Percentiles rank a stretch among this genome's conserved stretches.
phyloP scores from a whole-genome alignment of 345 rosid genomes.

The Euphorbia lathyris region DNA sequence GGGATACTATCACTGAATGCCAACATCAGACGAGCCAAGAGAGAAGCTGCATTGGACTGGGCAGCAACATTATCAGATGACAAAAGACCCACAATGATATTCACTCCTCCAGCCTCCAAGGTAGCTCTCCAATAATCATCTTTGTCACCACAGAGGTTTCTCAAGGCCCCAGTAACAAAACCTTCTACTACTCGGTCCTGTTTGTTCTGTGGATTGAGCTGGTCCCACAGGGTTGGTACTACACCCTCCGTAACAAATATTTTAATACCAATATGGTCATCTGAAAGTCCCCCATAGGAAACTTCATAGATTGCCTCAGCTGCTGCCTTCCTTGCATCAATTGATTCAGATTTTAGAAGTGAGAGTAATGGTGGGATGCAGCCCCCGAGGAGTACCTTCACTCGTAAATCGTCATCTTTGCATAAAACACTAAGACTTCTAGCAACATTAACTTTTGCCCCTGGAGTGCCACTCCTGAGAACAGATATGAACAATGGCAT shows the following conservation, averaged over 20 bases:
- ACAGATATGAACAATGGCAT: conserved; percentile 83
- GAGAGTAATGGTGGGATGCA: conserved; percentile 84
- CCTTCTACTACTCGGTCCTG: conserved; percentile 81
- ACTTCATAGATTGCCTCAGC: conserved; percentile 83
- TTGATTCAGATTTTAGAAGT: conserved; percentile 66
- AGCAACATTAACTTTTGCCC: conserved; percentile 75
- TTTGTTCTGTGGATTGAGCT: conserved; percentile 50
- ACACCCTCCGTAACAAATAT: conserved; percentile 88
- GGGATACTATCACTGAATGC: conserved; percentile 59
- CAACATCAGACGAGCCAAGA: conserved; percentile 70
- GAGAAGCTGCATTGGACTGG: conserved; percentile 87
- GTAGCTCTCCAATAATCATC: conserved; percentile 70
- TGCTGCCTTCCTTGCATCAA: conserved; percentile 72
- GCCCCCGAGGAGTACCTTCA: conserved; percentile 84
- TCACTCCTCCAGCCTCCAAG: conserved; percentile 69
- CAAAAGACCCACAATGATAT: conserved; percentile 65
- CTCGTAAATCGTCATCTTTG: conserved; percentile 71
- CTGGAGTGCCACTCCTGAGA: conserved; percentile 65
- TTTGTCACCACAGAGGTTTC: conserved; percentile 78
- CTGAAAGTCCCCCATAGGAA: conserved; percentile 73
- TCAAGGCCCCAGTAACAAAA: conserved; percentile 75
- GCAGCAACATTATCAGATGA: conserved; percentile 71
- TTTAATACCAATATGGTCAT: conserved; percentile 76
- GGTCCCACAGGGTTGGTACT: conserved; percentile 77
- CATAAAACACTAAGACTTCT: conserved; percentile 56